Percentiles rank a stretch among this genome's conserved stretches.
These are phyloP conservation scores for Salvia miltiorrhiza DNA, from an alignment of 257 asterid species.

Conservation along the genomic window DNA sequence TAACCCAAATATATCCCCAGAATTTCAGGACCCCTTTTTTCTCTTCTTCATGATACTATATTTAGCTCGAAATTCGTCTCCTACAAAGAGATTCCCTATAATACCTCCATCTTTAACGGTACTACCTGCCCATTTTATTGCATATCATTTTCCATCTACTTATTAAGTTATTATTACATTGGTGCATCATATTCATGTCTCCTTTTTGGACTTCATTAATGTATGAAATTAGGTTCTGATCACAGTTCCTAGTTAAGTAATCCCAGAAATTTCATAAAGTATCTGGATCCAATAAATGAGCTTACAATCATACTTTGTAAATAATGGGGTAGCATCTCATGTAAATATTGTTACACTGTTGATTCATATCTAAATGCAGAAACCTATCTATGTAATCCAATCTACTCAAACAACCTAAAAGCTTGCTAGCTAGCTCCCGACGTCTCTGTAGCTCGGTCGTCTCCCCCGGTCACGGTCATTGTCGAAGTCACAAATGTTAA, in stretches of 20 bases:
- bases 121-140: not conserved
- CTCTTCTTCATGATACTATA: not conserved
- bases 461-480: constrained; percentile 2
- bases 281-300: no score
- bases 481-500: constrained; percentile 31
- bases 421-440: not conserved
- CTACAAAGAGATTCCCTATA: constrained; percentile 7
- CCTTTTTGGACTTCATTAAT: no score
- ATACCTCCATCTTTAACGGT: constrained; percentile 28
- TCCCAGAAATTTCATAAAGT: no score
- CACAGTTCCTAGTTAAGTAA: no score
- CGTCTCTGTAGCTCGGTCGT: not conserved
- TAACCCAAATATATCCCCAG: constrained; percentile 5
- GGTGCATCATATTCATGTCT: no score
- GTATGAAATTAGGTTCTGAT: no score
- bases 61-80: not conserved
- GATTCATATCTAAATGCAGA: constrained; percentile 13
- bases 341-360: not conserved
- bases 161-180: no score
- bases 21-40: constrained; percentile 9
- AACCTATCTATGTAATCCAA: constrained; percentile 10
- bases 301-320: not conserved
- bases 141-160: not conserved
- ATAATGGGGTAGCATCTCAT: not conserved
- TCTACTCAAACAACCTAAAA: constrained; percentile 17